Percentiles rank a stretch among this genome's conserved stretches.
Evolutionary conservation across 257 asterid species (phyloP).

Genomic region (Petrea volubilis): DNA sequence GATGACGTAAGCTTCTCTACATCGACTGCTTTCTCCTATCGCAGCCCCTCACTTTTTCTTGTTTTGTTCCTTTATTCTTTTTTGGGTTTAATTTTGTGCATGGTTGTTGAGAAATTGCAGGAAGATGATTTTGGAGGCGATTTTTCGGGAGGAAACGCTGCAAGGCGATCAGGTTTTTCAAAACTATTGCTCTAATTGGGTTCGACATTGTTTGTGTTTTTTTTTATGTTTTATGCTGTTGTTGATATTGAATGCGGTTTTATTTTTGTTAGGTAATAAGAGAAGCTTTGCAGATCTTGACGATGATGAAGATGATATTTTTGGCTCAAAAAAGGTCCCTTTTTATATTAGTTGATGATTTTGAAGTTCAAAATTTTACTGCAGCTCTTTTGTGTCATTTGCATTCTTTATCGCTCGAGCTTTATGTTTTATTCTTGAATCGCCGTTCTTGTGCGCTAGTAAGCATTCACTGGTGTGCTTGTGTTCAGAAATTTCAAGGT

Average conservation of each 20-base stretch:
- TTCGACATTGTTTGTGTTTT: not conserved
- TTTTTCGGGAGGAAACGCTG: slow-evolving; percentile 43
- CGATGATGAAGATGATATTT: slow-evolving; percentile 89
- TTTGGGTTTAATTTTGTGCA: not conserved
- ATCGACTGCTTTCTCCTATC: not conserved
- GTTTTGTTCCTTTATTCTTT: not conserved
- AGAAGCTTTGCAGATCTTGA: slow-evolving; percentile 83
- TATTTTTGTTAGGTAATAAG: slow-evolving; percentile 52
- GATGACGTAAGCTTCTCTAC: slow-evolving; percentile 56
- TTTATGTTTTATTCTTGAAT: not conserved
- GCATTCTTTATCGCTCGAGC: not conserved
- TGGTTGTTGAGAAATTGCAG: slow-evolving; percentile 31
- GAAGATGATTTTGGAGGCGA: slow-evolving; percentile 93
- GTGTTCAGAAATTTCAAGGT: not conserved
- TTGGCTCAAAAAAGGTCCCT: slow-evolving; percentile 82
- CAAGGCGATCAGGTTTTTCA: slow-evolving; percentile 58
- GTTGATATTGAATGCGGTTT: slow-evolving; percentile 18
- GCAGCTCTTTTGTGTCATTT: not conserved
- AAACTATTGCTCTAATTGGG: not conserved
- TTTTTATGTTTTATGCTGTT: not conserved
- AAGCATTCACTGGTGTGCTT: not conserved
- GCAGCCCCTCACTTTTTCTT: not conserved
- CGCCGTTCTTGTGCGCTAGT: not conserved
- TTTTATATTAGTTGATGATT: not conserved
- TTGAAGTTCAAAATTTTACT: not conserved